A percentile compares a stretch with the other conserved stretches of the same genome.
These are phyloP conservation scores for Eugenia klotzschiana DNA, from an alignment of 441 rosid genomes.

Conservation along the genomic window DNA sequence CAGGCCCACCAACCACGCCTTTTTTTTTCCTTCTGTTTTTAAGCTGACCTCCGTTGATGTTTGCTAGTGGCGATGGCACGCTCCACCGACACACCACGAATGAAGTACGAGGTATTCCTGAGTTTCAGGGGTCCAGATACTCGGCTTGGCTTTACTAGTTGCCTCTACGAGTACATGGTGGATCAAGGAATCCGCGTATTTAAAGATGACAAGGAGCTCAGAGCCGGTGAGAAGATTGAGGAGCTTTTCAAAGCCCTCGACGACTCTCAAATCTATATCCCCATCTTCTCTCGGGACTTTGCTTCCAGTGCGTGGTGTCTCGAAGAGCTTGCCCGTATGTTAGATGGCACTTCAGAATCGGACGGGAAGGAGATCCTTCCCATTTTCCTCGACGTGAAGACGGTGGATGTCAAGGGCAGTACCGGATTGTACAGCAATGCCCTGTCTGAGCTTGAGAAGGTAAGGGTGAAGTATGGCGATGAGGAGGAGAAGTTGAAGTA, in stretches of 20 bases:
- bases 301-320: not conserved
- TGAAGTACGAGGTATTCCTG: not conserved
- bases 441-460: not conserved
- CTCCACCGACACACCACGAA: not conserved
- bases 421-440: fast-evolving
- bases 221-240: not conserved
- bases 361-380: not conserved
- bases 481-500: too few species aligned
- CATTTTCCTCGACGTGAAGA: fast-evolving
- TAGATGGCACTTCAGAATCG: not conserved
- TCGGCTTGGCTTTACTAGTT: not conserved
- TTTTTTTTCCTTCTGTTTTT: too few species aligned
- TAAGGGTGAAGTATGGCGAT: too few species aligned
- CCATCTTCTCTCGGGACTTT: not conserved
- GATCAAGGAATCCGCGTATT: not conserved
- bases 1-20: too few species aligned
- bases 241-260: not conserved
- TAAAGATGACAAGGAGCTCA: not conserved
- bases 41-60: too few species aligned
- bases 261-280: not conserved
- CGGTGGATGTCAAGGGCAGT: not conserved
- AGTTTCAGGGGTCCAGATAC: not conserved
- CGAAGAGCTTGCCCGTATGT: not conserved
- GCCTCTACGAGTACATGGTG: not conserved
- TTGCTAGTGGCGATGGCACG: not conserved